Conservation (phyloP, 805 yeast genomes). For the Starmerella geochares region DNA sequence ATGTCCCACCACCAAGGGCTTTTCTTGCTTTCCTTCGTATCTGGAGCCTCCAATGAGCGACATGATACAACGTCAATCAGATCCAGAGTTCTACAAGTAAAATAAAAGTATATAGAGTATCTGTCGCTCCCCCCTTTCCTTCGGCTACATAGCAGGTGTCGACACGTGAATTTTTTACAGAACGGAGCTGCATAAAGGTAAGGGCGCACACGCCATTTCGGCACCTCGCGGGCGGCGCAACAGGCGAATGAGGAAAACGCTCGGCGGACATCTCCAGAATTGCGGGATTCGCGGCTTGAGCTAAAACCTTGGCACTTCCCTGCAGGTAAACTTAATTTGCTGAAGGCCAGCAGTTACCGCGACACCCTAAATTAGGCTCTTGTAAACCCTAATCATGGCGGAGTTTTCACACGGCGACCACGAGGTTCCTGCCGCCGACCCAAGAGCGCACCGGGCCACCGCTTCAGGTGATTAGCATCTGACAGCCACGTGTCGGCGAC, state of each 20-base stretch:
- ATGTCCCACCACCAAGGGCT: conserved; percentile 30
- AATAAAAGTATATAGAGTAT: neutral
- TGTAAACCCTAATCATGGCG: neutral
- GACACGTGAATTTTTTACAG: neutral
- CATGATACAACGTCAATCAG: conserved; percentile 8
- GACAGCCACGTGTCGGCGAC: neutral
- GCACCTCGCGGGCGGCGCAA: conserved; percentile 1
- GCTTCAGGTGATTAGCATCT: neutral
- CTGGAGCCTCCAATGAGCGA: conserved; percentile 20
- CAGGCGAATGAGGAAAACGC: neutral
- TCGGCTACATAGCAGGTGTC: neutral
- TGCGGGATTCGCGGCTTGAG: too few relatives aligned
- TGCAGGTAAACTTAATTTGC: too few relatives aligned
- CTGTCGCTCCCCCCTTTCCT: neutral
- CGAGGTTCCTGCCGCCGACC: neutral
- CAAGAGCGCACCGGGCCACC: neutral
- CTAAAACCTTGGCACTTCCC: too few relatives aligned
- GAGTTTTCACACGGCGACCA: neutral
- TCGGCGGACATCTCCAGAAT: neutral
- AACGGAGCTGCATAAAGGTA: neutral
- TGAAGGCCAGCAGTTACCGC: too few relatives aligned
- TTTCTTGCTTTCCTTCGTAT: conserved; percentile 20
- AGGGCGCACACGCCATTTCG: neutral
- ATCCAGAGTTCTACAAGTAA: neutral
- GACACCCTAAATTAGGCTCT: too few relatives aligned